Conservation (phyloP, 371 early-diverging fungal genomes). For the Synchytrium microbalum region DNA sequence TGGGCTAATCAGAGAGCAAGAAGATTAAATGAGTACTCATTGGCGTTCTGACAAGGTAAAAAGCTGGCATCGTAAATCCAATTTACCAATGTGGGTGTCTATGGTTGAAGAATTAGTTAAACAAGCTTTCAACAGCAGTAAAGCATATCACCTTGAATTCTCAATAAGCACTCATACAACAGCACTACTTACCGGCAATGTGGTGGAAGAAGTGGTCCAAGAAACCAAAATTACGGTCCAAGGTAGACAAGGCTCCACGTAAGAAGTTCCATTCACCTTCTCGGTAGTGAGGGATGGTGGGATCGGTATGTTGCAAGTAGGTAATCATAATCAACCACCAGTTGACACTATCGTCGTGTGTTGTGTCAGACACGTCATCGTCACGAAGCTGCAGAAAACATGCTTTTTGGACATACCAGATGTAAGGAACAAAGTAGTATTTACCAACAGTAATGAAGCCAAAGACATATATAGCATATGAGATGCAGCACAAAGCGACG, state of each 20-base stretch:
- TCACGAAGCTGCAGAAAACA: neutral
- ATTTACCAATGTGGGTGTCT: neutral
- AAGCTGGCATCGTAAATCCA: constrained; percentile 12
- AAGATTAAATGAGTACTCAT: constrained; percentile 3
- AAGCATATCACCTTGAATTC: no score
- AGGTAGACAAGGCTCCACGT: constrained; percentile 72
- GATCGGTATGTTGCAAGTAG: constrained; percentile 81
- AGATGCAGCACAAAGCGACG: constrained; percentile 42
- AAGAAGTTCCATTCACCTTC: constrained; percentile 76
- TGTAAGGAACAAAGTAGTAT: constrained; percentile 80
- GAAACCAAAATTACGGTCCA: constrained; percentile 80
- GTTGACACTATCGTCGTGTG: constrained; percentile 43
- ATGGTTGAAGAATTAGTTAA: no score
- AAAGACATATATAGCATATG: constrained; percentile 41
- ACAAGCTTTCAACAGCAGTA: no score
- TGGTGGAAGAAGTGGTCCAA: constrained; percentile 75
- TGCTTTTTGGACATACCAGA: no score
- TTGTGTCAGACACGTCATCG: neutral
- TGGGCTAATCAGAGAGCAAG: constrained; percentile 80
- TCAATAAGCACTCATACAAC: neutral
- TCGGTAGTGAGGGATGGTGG: constrained; percentile 69
- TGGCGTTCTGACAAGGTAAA: no score
- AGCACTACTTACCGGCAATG: constrained; percentile 30
- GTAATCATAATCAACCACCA: constrained; percentile 84
- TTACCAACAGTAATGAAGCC: constrained; percentile 54